A percentile compares a stretch with the other conserved stretches of the same genome.
These are phyloP conservation scores for Colletotrichum sp. DNA, from an alignment of 2,329 filamentous ascomycete genomes.

Conservation along the genomic window DNA sequence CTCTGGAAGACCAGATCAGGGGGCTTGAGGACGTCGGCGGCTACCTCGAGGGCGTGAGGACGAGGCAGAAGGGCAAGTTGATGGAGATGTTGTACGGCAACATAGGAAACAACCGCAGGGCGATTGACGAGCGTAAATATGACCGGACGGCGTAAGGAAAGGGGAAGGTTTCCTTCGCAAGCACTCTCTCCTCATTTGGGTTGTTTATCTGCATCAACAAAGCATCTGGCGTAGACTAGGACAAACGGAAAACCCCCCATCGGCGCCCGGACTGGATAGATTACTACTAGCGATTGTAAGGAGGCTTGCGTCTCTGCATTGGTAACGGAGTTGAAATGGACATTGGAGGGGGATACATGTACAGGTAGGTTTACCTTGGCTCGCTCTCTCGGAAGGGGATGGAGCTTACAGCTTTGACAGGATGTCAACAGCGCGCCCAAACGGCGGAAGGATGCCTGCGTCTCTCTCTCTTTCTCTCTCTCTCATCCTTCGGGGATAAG, in stretches of 20 bases:
- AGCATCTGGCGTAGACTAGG: background rate
- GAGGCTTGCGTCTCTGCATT: background rate
- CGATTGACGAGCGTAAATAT: constrained; percentile 33
- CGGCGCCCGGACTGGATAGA: background rate
- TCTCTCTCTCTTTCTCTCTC: too few relatives aligned
- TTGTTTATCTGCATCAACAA: background rate
- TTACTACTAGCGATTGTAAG: background rate
- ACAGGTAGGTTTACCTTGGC: background rate
- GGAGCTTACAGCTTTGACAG: background rate
- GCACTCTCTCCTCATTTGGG: background rate
- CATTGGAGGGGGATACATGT: background rate
- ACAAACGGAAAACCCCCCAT: background rate
- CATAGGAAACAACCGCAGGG: constrained; percentile 31
- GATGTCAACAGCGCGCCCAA: background rate
- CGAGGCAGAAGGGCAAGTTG: constrained; percentile 81
- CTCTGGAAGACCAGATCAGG: constrained; percentile 83
- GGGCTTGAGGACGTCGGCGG: constrained; percentile 81
- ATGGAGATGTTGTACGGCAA: constrained; percentile 79
- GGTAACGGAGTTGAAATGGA: background rate
- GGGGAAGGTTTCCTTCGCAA: background rate
- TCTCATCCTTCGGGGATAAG: background rate
- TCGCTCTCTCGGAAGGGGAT: background rate
- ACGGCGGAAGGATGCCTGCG: background rate
- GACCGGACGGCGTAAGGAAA: background rate
- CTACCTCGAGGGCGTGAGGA: constrained; percentile 77